Evolutionary conservation across 2,329 filamentous ascomycete genomes (phyloP), one percentile per base, ranked within the genome.

Genomic region (Boeremia exigua): DNA sequence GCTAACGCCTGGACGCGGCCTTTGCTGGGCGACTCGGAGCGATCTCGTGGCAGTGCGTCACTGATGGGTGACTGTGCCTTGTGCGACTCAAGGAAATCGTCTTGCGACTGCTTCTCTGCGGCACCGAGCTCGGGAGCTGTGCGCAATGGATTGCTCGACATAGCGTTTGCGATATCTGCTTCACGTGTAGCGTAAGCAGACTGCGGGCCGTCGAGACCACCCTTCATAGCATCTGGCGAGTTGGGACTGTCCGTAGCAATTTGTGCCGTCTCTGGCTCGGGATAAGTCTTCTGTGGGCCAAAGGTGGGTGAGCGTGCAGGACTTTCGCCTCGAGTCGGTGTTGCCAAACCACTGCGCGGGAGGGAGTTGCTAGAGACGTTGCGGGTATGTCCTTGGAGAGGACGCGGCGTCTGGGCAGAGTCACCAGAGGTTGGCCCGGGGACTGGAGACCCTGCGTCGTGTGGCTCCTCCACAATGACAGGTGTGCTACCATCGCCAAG

Each of bases 271-370:
- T 81, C 78, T 30, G 79, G 79, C 38, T 76, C 77, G n/a, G 78
- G 78, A 8, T 78, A 59, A 15, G 77, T 71, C 47, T 73, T 76
- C 17, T 74, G 76, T 8, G 79, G 75, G 39, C 80, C 80, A 30
- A 88, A 66, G 19, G 79, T 77, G 4, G 86, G 85, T 29, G 80
- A 83, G 43, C 82, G 82, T n/a, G 85, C 86, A 29, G 86, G 86
- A 54, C 84, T 88, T 54, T 86, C 86, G 38, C 80, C 81, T 15
- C 80, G 79, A 56, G 80, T 84, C 4, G 86, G 86, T 32, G 85
- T 81, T 53, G 83, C 83, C 48, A 88, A 68, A 64, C 85, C 83
- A 40, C 84, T 81, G 48, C 83, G 80, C 23, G 61, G 66, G 60
- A 73, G 71, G 32, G 77, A 73, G 19, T 72, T 68, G 44, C 58